Percentiles rank a stretch among this genome's conserved stretches.
Evolutionary conservation across 257 asterid genomes (phyloP).

Genomic region (Agastache rugosa): DNA sequence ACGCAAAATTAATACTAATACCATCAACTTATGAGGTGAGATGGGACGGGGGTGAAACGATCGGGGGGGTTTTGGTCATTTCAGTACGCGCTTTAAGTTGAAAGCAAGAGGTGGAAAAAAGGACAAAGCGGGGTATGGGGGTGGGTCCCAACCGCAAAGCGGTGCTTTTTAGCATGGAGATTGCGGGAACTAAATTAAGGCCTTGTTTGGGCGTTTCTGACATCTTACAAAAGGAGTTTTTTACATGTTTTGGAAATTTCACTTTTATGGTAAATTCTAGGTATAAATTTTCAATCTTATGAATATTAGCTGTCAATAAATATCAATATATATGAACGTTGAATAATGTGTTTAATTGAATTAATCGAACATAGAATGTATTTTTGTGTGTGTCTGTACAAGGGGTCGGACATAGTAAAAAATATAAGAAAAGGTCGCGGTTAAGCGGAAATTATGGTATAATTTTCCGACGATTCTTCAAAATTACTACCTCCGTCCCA

Average conservation of each 20-base stretch:
- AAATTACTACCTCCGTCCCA: no score
- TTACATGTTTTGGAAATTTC: neutral
- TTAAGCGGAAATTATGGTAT: no score
- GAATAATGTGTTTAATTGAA: neutral
- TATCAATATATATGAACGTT: neutral
- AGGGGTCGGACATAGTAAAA: no score
- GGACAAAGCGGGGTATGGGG: conserved; percentile 36
- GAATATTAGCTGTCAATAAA: neutral
- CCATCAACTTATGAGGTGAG: conserved; percentile 6
- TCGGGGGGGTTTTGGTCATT: conserved; percentile 43
- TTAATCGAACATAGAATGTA: neutral
- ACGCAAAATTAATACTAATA: conserved; percentile 1
- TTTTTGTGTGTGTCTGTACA: no score
- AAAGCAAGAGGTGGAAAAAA: conserved; percentile 14
- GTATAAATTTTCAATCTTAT: neutral
- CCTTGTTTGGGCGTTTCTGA: conserved; percentile 37
- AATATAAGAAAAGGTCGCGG: no score
- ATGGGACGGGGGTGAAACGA: neutral
- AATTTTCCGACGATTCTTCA: no score
- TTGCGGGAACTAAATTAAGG: conserved; percentile 11
- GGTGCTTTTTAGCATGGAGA: conserved; percentile 34
- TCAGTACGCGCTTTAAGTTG: conserved; percentile 37
- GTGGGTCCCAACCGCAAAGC: conserved; percentile 43
- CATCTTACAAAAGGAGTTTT: neutral
- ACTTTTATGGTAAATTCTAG: conserved; percentile 13